Conservation (phyloP, 164 flowering plant species). For the Chloranthus sessilifolius region DNA sequence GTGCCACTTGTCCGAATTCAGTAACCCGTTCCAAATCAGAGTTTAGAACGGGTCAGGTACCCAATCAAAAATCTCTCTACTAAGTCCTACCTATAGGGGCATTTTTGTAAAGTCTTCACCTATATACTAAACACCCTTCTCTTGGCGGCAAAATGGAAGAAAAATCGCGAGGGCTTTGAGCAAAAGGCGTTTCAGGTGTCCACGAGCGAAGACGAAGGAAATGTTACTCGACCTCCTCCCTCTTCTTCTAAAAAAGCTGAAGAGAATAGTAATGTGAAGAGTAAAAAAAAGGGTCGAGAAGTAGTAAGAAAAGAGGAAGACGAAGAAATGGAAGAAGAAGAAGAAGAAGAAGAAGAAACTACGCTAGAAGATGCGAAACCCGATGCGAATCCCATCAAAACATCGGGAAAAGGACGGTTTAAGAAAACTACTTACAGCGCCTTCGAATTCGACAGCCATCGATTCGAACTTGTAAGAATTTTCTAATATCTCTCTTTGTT, state of each 20-base stretch:
- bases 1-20: too few relatives aligned
- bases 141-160: background rate
- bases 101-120: too few relatives aligned
- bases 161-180: slow-evolving; percentile 22
- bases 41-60: too few relatives aligned
- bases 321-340: slow-evolving; percentile 7
- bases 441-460: slow-evolving; percentile 63
- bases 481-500: background rate
- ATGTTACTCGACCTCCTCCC: slow-evolving; percentile 11
- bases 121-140: too few relatives aligned
- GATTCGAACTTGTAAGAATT: slow-evolving; percentile 51
- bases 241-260: slow-evolving; percentile 4
- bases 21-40: too few relatives aligned
- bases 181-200: slow-evolving; percentile 45
- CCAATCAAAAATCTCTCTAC: too few relatives aligned
- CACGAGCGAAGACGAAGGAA: slow-evolving; percentile 70
- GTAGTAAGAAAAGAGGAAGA: slow-evolving; percentile 9
- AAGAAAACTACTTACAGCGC: slow-evolving; percentile 43
- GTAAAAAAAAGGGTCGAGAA: slow-evolving; percentile 3
- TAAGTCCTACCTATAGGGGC: too few relatives aligned
- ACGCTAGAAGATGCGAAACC: slow-evolving; percentile 55
- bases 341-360: slow-evolving; percentile 26
- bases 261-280: slow-evolving; percentile 7
- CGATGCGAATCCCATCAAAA: slow-evolving; percentile 50
- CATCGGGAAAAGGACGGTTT: slow-evolving; percentile 54